These are phyloP conservation scores for Pseudocercospora fuligena DNA, from an alignment of 2,329 filamentous ascomycete species.

Conservation along the genomic window DNA sequence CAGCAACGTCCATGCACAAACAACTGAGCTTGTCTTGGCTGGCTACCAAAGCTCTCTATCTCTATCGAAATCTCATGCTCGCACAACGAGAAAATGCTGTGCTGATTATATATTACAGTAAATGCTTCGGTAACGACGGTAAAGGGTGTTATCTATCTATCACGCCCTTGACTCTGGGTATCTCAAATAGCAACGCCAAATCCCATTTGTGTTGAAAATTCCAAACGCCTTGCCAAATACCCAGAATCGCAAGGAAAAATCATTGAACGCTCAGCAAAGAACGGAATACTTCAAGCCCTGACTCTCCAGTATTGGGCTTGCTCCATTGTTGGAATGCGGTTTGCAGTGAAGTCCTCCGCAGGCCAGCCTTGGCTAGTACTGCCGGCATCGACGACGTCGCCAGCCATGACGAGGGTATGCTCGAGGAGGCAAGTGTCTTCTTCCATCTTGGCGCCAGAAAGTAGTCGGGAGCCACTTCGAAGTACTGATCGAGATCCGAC, in stretches of 20 bases:
- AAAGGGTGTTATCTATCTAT: not conserved
- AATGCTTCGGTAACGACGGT: not conserved
- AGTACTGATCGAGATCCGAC: slow-evolving; percentile 60
- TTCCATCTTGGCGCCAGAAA: slow-evolving; percentile 60
- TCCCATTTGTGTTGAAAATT: not conserved
- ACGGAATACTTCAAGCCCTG: not conserved
- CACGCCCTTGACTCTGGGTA: not conserved
- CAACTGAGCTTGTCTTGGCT: not conserved
- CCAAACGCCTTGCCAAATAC: not conserved
- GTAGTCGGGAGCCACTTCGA: slow-evolving; percentile 56
- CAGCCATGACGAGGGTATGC: slow-evolving; percentile 63
- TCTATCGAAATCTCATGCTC: not conserved
- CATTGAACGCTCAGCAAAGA: not conserved
- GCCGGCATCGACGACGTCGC: slow-evolving; percentile 59
- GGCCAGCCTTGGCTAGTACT: slow-evolving; percentile 63
- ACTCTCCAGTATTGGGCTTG: slow-evolving; percentile 25
- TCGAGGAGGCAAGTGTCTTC: slow-evolving; percentile 60
- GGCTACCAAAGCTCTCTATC: not conserved
- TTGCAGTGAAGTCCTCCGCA: slow-evolving; percentile 48
- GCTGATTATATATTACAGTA: not conserved
- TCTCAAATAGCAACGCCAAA: not conserved
- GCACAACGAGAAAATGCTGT: not conserved
- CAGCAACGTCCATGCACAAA: not conserved
- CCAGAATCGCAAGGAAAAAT: not conserved
- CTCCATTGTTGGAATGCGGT: slow-evolving; percentile 37